phyloP scores from a whole-genome alignment of 1,284 basidiomycete species.

The Microbotryomycetes sp. region DNA sequence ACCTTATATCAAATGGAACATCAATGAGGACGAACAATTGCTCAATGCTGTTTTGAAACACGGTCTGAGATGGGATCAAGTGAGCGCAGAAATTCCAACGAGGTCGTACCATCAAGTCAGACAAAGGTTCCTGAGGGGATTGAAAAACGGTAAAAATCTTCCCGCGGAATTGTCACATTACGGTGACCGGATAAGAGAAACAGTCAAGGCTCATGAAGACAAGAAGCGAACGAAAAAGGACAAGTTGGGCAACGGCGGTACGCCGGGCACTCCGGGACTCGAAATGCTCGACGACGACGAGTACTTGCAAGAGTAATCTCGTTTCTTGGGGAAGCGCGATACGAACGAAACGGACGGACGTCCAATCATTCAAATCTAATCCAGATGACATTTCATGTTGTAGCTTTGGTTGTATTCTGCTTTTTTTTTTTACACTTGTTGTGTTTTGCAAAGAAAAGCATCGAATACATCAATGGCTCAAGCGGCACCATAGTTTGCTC shows the following conservation, averaged over 20 bases:
- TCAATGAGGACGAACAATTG: constrained; percentile 30
- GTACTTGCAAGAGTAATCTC: neutral
- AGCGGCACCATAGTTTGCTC: neutral
- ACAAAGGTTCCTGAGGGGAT: constrained; percentile 15
- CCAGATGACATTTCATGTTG: no score
- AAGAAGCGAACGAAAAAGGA: neutral
- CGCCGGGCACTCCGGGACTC: neutral
- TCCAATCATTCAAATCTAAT: neutral
- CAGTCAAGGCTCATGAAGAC: neutral
- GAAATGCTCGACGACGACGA: neutral
- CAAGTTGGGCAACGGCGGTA: neutral
- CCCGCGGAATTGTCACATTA: neutral
- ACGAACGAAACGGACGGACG: no score
- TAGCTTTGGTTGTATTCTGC: neutral
- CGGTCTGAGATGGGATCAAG: constrained; percentile 33
- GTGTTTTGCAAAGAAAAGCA: no score
- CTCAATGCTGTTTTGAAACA: constrained; percentile 26
- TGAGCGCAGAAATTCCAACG: constrained; percentile 27
- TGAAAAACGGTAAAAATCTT: neutral
- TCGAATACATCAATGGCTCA: neutral
- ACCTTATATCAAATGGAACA: constrained; percentile 33
- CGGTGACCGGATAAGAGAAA: neutral
- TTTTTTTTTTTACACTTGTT: neutral
- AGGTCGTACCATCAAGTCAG: constrained; percentile 32
- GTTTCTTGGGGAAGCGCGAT: no score